Percentiles rank a stretch among this genome's conserved stretches.
Evolutionary conservation across 345 rosid species (phyloP).

Genomic region (Populus davidiana): DNA sequence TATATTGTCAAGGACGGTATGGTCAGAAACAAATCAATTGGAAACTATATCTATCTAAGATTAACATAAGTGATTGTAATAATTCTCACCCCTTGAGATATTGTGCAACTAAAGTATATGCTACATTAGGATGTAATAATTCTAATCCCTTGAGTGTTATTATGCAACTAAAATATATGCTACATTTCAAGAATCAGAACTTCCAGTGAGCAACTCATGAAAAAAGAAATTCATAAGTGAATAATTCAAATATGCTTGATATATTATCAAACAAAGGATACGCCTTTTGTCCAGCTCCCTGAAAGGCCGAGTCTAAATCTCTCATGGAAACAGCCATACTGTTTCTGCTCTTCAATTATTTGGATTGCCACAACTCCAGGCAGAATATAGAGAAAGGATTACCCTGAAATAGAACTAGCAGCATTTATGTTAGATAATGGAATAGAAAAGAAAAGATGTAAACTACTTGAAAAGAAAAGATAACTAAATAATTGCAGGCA

Average conservation of each 20-base stretch:
- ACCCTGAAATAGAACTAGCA: constrained; percentile 28
- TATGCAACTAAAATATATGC: no score
- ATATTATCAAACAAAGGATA: constrained; percentile 55
- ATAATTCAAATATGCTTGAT: constrained; percentile 10
- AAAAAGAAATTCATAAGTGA: neutral
- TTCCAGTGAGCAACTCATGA: no score
- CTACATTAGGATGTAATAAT: no score
- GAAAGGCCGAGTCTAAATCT: constrained; percentile 95
- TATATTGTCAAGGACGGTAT: constrained; percentile 11
- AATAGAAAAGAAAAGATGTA: neutral
- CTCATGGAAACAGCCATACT: constrained; percentile 97
- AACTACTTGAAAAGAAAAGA: neutral
- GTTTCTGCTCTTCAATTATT: constrained; percentile 32
- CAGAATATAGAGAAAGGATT: constrained; percentile 18
- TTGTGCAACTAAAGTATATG: no score
- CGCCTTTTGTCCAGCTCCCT: constrained; percentile 97
- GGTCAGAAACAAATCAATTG: neutral
- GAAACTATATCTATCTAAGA: constrained; percentile 3
- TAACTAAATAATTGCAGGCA: constrained; percentile 11
- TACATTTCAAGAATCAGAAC: neutral
- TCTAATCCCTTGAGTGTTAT: no score
- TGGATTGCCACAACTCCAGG: constrained; percentile 32
- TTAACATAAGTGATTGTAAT: neutral
- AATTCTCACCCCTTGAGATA: no score
- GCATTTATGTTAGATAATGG: constrained; percentile 12